Base-by-base conservation (phyloP, 257 asterid species). In the Thymus quinquecostatus region DNA sequence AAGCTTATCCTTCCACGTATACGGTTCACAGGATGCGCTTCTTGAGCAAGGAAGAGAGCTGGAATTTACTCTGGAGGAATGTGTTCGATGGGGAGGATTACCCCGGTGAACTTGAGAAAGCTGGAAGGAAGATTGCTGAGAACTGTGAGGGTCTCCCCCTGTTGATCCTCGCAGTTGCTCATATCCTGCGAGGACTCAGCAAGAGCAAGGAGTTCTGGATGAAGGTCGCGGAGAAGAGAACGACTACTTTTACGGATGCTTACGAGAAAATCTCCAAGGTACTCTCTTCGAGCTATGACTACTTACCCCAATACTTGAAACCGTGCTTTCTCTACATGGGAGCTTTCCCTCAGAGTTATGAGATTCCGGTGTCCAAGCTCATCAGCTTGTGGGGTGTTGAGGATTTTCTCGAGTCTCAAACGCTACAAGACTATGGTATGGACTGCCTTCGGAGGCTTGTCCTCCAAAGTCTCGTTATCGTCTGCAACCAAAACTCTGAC, bases 111-210 rank as follows among this genome's bases (percentile, higher is more conserved):
- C 64, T 69, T 8, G 74, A 69, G 74, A 41, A 69, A 56, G 14
- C 43, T 55, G 74, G 74, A 13, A 69, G 47, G 12, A 59, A 44
- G 59, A 70, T 70, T 58, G 67, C 49, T 0, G 41, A 70, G n/a
- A 70, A 59, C 3, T 71, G 75, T 14, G 68, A 59, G 3, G 84
- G 84, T 4, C 74, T 76, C 29, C 79, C 81, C 27, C 74, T 80
- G 6, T 44, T 73, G 11, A 67, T 79, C 11, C 47, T 68, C 41
- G 21, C 77, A 33, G 36, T 71, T 11, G 84, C 77, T 2, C n/a
- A n/a, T n/a, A n/a, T n/a, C n/a, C n/a, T n/a, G n/a, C n/a, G n/a
- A n/a, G n/a, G n/a, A n/a, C n/a, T 1, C 3, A 36, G 40, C n/a
- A 36, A 36, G 40, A 36, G 5, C 5, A 4, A 1, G 5, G 40